These are phyloP conservation scores for Chytriomyces sp. DNA, from an alignment of 192 early-diverging fungal genomes.

Conservation along the genomic window DNA sequence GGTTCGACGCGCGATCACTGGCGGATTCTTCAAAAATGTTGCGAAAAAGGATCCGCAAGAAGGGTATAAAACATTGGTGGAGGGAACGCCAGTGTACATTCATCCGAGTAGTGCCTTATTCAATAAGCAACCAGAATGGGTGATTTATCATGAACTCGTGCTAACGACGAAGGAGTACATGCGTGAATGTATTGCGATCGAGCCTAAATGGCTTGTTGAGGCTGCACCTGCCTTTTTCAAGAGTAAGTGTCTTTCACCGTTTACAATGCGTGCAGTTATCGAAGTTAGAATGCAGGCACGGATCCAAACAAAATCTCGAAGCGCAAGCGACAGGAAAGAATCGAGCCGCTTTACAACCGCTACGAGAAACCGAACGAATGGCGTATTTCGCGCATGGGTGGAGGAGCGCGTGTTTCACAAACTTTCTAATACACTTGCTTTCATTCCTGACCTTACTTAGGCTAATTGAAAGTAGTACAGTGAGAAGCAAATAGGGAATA, in stretches of 20 bases:
- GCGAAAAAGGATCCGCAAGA: slow-evolving; percentile 99
- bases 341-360: slow-evolving; percentile 90
- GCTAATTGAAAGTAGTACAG: no score
- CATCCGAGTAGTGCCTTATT: slow-evolving; percentile 96
- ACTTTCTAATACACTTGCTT: slow-evolving; percentile 42
- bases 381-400: slow-evolving; percentile 67
- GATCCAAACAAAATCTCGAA: slow-evolving; percentile 94
- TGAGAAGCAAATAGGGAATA: no score
- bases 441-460: no score
- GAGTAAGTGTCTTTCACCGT: slow-evolving; percentile 38
- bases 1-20: slow-evolving; percentile 85
- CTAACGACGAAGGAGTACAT: slow-evolving; percentile 92
- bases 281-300: slow-evolving; percentile 42
- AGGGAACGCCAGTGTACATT: slow-evolving; percentile 97
- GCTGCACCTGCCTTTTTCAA: slow-evolving; percentile 99
- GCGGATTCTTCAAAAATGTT: slow-evolving; percentile 93
- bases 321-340: slow-evolving; percentile 89
- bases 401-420: slow-evolving; percentile 37
- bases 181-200: slow-evolving; percentile 85
- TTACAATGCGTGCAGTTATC: slow-evolving; percentile 4
- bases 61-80: slow-evolving; percentile 97
- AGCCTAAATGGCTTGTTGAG: slow-evolving; percentile 91
- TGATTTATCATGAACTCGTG: slow-evolving; percentile 91
- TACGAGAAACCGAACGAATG: slow-evolving; percentile 91
- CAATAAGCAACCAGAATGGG: slow-evolving; percentile 93